Base-by-base conservation (phyloP, 2,329 filamentous ascomycete genomes). In the Neonectria hederae region DNA sequence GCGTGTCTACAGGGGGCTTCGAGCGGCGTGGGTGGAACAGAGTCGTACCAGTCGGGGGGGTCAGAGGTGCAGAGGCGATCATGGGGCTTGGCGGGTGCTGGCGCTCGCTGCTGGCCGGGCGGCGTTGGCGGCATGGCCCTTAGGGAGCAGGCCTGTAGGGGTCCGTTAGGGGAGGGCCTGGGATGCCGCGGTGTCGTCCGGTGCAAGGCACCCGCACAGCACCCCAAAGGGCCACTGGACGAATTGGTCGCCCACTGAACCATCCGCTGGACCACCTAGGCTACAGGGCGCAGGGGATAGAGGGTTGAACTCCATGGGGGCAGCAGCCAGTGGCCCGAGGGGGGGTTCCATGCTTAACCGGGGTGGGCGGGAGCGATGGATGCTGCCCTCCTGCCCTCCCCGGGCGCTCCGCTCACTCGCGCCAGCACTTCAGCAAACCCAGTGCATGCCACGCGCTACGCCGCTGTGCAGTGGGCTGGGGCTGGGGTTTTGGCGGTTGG, bases 21-120 rank as follows among this genome's bases (percentile, higher is more conserved):
- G 45, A 68, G 67, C 67, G 73, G 75, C 67, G 75, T 75, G 74
- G 62, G 62, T 71, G 68, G 64, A 77, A 69, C 76, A 76, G 69
- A 45, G 76, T 78, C 71, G 71, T 72, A 77, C 76, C 70, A 72
- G 70, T 57, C 59, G 62, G 63, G 65, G 53, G 53, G 65, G 43
- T 62, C 59, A 65, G 62, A 64, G 64, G 62, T 54, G 64, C 64
- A 71, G 70, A 70, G 65, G 67, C 71, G 75, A 76, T 76, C 68
- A 70, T 73, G 66, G 66, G 63, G 59, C 62, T 26, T 62, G 54
- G 43, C 59, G 54, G 59, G 38, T 51, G 40, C 40, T 65, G 71
- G 71, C 67, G 65, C 59, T 63, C 68, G 64, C 56, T 71, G 62
- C 55, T 66, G 60, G 62, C 62, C 59, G 65, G 62, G 53, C 62